phyloP scores from a whole-genome alignment of 2,329 filamentous ascomycete genomes.

The Helotiales sp. region DNA sequence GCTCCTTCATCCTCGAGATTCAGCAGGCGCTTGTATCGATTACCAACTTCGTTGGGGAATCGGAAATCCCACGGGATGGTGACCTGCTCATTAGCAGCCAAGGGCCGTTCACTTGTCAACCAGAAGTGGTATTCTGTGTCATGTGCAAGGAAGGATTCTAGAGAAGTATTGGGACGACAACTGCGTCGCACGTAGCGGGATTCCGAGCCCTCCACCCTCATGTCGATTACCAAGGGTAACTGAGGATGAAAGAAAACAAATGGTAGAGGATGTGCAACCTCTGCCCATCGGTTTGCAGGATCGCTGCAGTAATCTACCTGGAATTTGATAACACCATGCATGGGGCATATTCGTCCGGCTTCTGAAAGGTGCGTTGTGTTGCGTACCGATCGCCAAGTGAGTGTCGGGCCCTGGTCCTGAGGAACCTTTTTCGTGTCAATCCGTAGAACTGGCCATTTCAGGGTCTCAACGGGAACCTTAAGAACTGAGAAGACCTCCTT shows the following conservation, averaged over 20 bases:
- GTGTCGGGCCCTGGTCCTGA: constrained; percentile 48
- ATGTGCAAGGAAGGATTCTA: constrained; percentile 82
- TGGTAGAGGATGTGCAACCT: constrained; percentile 67
- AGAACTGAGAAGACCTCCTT: constrained; percentile 70
- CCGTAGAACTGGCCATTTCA: constrained; percentile 40
- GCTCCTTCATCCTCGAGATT: constrained; percentile 64
- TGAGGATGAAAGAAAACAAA: constrained; percentile 88
- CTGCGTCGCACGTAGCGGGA: constrained; percentile 91
- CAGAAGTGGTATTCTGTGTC: constrained; percentile 88
- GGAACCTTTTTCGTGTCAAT: constrained; percentile 36
- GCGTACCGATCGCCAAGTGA: constrained; percentile 73
- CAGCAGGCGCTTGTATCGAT: constrained; percentile 62
- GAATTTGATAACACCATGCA: constrained; percentile 78
- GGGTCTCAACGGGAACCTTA: constrained; percentile 41
- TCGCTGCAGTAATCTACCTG: constrained; percentile 74
- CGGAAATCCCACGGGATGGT: constrained; percentile 72
- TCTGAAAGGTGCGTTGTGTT: constrained; percentile 47
- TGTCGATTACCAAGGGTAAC: constrained; percentile 92
- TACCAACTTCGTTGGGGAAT: constrained; percentile 55
- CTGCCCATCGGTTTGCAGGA: constrained; percentile 69
- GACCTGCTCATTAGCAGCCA: constrained; percentile 67
- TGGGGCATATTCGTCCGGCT: constrained; percentile 60
- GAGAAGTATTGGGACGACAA: constrained; percentile 84
- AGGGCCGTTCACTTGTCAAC: constrained; percentile 81
- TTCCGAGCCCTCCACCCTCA: constrained; percentile 81